A percentile compares a stretch with the other conserved stretches of the same genome.
These are phyloP conservation scores for Epichloe sylvatica DNA, from an alignment of 2,329 filamentous ascomycete species.

Conservation along the genomic window DNA sequence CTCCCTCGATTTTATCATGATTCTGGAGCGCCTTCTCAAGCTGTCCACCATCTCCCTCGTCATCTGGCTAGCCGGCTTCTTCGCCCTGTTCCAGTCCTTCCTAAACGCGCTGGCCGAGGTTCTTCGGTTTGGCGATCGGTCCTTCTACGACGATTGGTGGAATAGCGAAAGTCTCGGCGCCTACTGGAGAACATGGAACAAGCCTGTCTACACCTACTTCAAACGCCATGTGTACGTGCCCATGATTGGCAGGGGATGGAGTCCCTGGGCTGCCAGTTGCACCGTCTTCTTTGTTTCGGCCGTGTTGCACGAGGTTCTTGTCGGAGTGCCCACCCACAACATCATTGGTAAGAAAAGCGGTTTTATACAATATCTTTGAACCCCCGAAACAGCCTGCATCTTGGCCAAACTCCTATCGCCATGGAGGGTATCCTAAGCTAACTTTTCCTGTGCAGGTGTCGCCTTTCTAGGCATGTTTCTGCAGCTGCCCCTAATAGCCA, in stretches of 20 bases:
- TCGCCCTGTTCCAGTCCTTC: slow-evolving; percentile 85
- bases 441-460: slow-evolving; percentile 44
- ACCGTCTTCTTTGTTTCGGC: slow-evolving; percentile 82
- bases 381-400: no score
- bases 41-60: slow-evolving; percentile 88
- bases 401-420: no score
- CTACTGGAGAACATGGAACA: slow-evolving; percentile 97
- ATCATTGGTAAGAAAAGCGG: slow-evolving; percentile 52
- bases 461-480: slow-evolving; percentile 90
- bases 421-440: neutral
- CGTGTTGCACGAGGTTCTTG: slow-evolving; percentile 78
- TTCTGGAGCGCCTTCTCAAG: slow-evolving; percentile 83
- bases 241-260: slow-evolving; percentile 72
- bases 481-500: slow-evolving; percentile 73
- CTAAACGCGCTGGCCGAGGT: slow-evolving; percentile 86
- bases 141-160: slow-evolving; percentile 98
- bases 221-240: slow-evolving; percentile 86
- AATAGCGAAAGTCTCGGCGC: slow-evolving; percentile 72
- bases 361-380: no score
- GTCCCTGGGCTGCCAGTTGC: slow-evolving; percentile 53
- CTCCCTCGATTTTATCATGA: slow-evolving; percentile 63
- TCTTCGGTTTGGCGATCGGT: slow-evolving; percentile 77
- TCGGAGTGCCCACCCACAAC: slow-evolving; percentile 90
- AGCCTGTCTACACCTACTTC: slow-evolving; percentile 94
- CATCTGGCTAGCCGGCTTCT: slow-evolving; percentile 96